Base-by-base conservation (phyloP, 1,284 basidiomycete species). In the Gomphus bonarii region DNA sequence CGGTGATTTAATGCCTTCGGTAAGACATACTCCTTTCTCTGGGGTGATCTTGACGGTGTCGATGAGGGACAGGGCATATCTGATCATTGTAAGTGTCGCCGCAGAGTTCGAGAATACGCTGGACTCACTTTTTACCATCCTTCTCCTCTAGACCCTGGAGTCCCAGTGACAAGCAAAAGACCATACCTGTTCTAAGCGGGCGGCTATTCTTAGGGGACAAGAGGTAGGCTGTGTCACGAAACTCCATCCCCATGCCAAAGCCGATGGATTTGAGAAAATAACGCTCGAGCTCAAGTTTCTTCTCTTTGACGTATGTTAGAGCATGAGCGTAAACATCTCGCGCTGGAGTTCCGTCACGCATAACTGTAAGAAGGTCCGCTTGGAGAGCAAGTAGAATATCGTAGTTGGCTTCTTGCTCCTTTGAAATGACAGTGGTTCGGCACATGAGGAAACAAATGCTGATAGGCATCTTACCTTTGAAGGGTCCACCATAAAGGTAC, bases 401-500 rank as follows among this genome's bases (percentile, higher is more conserved):
- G 67, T 97, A 97, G 62, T 91, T 84, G 10, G 79, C 77, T 73
- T 95, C 91, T 85, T 97, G 94, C 61, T 88, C 84, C 91, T 94
- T 57, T 59, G 28, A 38, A 42, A 33, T 9, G 50, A 57, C 50
- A 56, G 60, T 51, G 61, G 46, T 31, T 22, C 30, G 38, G 20
- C 49, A 20, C 33, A 50, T 10, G 25, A 30, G 18, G 31, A 50
- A 36, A 18, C 31, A 18, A 50, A 50, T n/a, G 20, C 31, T 12
- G 3, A 10, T 16, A 43, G 4, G 1, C 14, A 20, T 14, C 79
- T 65, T 57, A 90, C 91, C 66, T 88, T 86, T 63, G 85, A 86
- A 1, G 95, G 95, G 68, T 95, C 93, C 50, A 98, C 93, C 65
- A 97, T 90, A 70, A 95, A 95, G 3, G 92, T 97, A 47, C 95